Evolutionary conservation across 1,284 basidiomycete genomes (phyloP).

Genomic region (Marasmius tenuissimus): DNA sequence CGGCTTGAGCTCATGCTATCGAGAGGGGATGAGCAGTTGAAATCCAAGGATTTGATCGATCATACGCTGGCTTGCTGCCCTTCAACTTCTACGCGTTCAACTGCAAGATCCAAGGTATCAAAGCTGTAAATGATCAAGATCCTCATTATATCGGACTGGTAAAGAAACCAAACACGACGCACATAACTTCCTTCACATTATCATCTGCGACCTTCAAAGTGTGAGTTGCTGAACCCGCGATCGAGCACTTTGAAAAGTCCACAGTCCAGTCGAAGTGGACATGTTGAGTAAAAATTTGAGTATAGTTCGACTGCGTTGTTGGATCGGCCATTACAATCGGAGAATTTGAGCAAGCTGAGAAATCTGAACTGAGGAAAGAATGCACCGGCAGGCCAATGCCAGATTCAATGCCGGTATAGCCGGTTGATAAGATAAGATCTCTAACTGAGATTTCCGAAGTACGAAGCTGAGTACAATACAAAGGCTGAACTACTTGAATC

Average conservation of each 20-base stretch:
- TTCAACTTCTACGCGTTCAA: slow-evolving; percentile 58
- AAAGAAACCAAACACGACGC: slow-evolving; percentile 17
- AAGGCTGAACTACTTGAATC: slow-evolving; percentile 62
- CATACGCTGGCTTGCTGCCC: slow-evolving; percentile 51
- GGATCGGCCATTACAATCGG: slow-evolving; percentile 48
- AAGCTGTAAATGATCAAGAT: slow-evolving; percentile 45
- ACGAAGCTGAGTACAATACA: neutral
- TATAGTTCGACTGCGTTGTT: slow-evolving; percentile 81
- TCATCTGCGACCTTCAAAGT: slow-evolving; percentile 58
- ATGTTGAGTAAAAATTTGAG: slow-evolving; percentile 65
- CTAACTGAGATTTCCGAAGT: too few relatives aligned
- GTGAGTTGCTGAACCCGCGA: slow-evolving; percentile 78
- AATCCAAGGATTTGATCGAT: slow-evolving; percentile 9
- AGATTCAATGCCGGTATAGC: too few relatives aligned
- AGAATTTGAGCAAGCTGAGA: neutral
- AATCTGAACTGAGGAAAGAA: neutral
- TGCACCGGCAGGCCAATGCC: neutral
- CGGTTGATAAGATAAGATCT: too few relatives aligned
- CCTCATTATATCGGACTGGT: slow-evolving; percentile 14
- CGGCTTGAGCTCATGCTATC: slow-evolving; percentile 51
- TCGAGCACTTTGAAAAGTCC: slow-evolving; percentile 69
- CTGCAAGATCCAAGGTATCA: slow-evolving; percentile 76
- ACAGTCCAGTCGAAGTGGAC: slow-evolving; percentile 82
- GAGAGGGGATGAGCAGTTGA: slow-evolving; percentile 3
- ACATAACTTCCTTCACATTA: slow-evolving; percentile 68